Conservation (phyloP, 345 rosid species). For the Erodium maritimum region DNA sequence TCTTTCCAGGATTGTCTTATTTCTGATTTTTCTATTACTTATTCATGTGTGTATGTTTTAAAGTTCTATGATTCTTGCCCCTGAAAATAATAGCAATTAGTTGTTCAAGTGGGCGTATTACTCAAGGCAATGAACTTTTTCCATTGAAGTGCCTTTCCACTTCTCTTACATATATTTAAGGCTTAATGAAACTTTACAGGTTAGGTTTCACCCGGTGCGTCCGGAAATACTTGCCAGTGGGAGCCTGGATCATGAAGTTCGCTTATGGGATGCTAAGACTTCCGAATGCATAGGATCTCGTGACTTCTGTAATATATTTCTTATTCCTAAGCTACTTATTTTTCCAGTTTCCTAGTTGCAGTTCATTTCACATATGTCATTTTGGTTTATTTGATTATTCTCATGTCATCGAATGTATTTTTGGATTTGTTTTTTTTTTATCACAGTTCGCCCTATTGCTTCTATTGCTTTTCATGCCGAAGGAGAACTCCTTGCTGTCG, state of each 20-base stretch:
- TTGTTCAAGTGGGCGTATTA: too few species aligned
- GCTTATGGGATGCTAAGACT: constrained; percentile 62
- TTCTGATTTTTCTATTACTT: background rate
- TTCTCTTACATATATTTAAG: background rate
- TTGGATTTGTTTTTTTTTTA: constrained; percentile 8
- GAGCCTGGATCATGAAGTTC: constrained; percentile 71
- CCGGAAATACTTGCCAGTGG: constrained; percentile 70
- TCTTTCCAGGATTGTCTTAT: background rate
- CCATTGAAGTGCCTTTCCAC: background rate
- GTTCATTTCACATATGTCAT: background rate
- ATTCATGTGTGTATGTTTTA: too few species aligned
- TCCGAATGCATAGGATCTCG: constrained; percentile 59
- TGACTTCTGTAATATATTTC: constrained; percentile 43
- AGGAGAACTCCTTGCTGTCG: constrained; percentile 69
- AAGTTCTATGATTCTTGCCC: too few species aligned
- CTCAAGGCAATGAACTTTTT: background rate
- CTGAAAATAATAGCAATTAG: too few species aligned
- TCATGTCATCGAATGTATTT: background rate
- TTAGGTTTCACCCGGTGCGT: constrained; percentile 58
- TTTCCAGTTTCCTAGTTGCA: background rate
- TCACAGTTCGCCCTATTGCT: constrained; percentile 63
- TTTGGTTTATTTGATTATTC: constrained; percentile 1
- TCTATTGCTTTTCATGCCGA: constrained; percentile 76
- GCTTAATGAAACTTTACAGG: constrained; percentile 23
- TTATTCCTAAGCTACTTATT: background rate